Conservation (phyloP, 805 yeast genomes). For the Pichia kluyveri region DNA sequence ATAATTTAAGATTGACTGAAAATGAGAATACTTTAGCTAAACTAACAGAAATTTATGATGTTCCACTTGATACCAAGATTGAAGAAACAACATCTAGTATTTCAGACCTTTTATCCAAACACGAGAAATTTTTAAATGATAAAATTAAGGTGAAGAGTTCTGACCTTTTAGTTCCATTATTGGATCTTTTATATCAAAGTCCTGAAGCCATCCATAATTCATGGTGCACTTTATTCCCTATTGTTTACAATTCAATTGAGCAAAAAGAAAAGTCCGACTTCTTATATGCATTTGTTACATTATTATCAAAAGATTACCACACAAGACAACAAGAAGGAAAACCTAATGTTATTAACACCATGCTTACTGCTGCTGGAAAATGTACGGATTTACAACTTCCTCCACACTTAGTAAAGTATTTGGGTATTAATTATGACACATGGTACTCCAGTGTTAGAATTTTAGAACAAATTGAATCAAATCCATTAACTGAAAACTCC, state of each 20-base stretch:
- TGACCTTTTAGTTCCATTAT: constrained; percentile 60
- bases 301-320: constrained; percentile 86
- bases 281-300: constrained; percentile 66
- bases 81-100: constrained; percentile 11
- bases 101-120: constrained; percentile 14
- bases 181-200: constrained; percentile 75
- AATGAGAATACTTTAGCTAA: constrained; percentile 48
- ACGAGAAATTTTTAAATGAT: constrained; percentile 16
- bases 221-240: constrained; percentile 81
- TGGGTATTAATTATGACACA: constrained; percentile 79
- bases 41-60: constrained; percentile 34
- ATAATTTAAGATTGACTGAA: constrained; percentile 34
- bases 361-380: constrained; percentile 73
- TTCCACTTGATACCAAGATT: constrained; percentile 14
- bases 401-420: constrained; percentile 84
- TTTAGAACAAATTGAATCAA: constrained; percentile 57
- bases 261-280: constrained; percentile 77
- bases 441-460: constrained; percentile 86
- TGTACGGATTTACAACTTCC: constrained; percentile 75
- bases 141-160: constrained; percentile 37
- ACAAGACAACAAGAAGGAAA: constrained; percentile 79
- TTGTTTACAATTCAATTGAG: constrained; percentile 65
- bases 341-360: constrained; percentile 79
- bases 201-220: constrained; percentile 70
- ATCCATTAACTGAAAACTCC: constrained; percentile 45